These are phyloP conservation scores for Chamaecrista fasciculata DNA, from an alignment of 306 rosid genomes.

Conservation along the genomic window DNA sequence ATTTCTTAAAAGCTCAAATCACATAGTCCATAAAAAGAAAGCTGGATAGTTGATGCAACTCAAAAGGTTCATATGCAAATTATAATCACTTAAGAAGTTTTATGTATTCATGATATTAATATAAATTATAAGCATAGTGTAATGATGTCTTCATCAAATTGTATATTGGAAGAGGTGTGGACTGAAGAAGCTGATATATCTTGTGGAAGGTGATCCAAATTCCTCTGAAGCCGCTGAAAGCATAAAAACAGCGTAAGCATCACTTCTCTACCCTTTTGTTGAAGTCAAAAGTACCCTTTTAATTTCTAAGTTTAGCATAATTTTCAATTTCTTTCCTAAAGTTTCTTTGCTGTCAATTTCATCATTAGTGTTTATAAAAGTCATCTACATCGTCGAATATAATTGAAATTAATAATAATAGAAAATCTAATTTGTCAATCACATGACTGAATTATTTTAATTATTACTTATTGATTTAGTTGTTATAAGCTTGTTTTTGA, in stretches of 20 bases:
- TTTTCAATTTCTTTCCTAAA: too few relatives aligned
- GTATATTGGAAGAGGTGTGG: conserved; percentile 76
- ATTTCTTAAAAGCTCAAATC: neutral
- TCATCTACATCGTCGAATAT: too few relatives aligned
- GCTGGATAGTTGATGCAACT: neutral
- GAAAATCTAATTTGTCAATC: too few relatives aligned
- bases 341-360: too few relatives aligned
- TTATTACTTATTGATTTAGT: too few relatives aligned
- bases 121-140: conserved; percentile 13
- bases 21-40: neutral
- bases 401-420: too few relatives aligned
- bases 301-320: too few relatives aligned
- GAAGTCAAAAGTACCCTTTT: too few relatives aligned
- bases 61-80: neutral
- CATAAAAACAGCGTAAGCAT: conserved; percentile 91
- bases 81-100: neutral
- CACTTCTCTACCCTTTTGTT: neutral
- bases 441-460: too few relatives aligned
- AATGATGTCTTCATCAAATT: conserved; percentile 34
- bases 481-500: conserved; percentile 20
- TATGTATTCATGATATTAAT: neutral
- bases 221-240: conserved; percentile 91
- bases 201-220: conserved; percentile 97
- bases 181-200: conserved; percentile 84
- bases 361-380: too few relatives aligned